Evolutionary conservation across 805 yeast genomes (phyloP).

Genomic region (Tetrapisispora taiwanensis): DNA sequence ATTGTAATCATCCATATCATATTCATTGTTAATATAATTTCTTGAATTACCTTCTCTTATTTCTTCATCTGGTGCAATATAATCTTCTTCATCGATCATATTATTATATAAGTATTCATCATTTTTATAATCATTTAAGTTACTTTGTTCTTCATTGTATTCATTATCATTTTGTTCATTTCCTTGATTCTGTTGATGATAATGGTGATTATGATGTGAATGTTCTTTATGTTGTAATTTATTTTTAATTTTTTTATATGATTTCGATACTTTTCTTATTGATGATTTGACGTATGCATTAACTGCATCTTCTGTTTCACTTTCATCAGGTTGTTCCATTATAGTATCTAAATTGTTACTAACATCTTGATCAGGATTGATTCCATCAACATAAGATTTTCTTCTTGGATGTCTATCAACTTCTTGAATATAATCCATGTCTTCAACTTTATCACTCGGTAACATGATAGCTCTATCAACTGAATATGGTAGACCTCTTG

Average conservation of each 20-base stretch:
- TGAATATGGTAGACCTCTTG: constrained; percentile 89
- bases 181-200: background rate
- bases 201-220: background rate
- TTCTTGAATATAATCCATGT: constrained; percentile 51
- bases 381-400: background rate
- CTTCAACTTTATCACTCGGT: constrained; percentile 56
- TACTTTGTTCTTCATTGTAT: background rate
- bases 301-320: constrained; percentile 20
- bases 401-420: constrained; percentile 4
- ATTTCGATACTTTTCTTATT: background rate
- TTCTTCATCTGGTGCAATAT: background rate
- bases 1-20: background rate
- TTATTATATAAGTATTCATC: background rate
- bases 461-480: constrained; percentile 89
- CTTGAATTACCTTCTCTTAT: background rate
- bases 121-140: no score
- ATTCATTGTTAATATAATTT: background rate
- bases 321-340: background rate
- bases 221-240: background rate
- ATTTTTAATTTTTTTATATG: background rate
- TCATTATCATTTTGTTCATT: background rate
- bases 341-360: background rate
- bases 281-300: constrained; percentile 18
- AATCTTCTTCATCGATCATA: background rate
- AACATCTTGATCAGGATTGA: background rate